A percentile compares a stretch with the other conserved stretches of the same genome.
Conservation (phyloP, 2,329 filamentous ascomycete genomes). For the Pseudogymnoascus sp. region DNA sequence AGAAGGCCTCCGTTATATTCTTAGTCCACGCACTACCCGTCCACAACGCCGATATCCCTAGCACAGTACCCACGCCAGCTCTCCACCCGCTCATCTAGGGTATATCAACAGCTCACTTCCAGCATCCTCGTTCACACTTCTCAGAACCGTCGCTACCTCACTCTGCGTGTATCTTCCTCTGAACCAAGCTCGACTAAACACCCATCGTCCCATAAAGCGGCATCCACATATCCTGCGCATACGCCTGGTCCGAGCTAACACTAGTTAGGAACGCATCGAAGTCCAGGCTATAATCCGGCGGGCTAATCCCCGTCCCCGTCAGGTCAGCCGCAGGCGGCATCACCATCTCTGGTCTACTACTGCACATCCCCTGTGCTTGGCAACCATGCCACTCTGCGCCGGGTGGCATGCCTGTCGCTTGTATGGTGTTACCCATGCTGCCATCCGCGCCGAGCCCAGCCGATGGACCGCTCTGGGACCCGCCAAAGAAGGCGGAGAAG, state of each 20-base stretch:
- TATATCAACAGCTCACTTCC: background rate
- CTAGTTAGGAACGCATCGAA: background rate
- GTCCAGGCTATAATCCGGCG: background rate
- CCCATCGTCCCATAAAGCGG: background rate
- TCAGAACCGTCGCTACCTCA: background rate
- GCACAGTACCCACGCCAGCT: background rate
- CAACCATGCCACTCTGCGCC: background rate
- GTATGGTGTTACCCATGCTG: background rate
- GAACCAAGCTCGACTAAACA: background rate
- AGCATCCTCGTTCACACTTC: background rate
- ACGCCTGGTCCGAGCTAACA: background rate
- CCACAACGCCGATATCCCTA: background rate
- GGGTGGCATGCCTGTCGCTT: background rate
- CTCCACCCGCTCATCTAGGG: background rate
- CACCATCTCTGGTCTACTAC: background rate
- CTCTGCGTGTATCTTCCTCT: background rate
- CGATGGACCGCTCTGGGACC: background rate
- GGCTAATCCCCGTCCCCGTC: background rate
- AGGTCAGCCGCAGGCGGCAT: background rate
- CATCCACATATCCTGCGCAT: background rate
- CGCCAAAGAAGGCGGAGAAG: background rate
- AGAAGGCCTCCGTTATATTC: background rate
- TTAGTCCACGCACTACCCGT: background rate
- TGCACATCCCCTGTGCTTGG: background rate
- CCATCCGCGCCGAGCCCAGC: background rate